A percentile compares a stretch with the other conserved stretches of the same genome.
These are phyloP conservation scores for Stagonosporopsis rhizophila DNA, from an alignment of 2,329 filamentous ascomycete species.

Conservation along the genomic window DNA sequence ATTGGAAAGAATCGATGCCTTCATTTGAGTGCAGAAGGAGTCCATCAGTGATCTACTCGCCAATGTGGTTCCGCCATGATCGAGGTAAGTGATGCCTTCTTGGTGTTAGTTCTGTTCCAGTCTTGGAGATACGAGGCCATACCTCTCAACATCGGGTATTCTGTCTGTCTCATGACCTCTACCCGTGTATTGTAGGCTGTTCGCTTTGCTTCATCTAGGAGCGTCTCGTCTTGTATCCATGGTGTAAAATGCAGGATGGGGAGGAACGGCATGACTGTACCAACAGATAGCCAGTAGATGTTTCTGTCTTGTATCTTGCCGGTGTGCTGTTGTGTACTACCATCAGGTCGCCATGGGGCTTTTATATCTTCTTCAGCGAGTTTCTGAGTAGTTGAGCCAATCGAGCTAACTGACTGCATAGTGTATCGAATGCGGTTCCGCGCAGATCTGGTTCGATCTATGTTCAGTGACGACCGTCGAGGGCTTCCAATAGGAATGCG, in stretches of 20 bases:
- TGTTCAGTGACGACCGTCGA: background rate
- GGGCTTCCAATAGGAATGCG: slow-evolving; percentile 3
- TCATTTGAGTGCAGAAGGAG: slow-evolving; percentile 63
- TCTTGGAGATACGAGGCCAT: background rate
- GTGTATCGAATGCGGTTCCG: background rate
- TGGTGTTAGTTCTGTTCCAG: background rate
- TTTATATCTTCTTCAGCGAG: slow-evolving; percentile 4
- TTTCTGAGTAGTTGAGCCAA: background rate
- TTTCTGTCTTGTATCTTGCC: background rate
- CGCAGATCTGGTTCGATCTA: slow-evolving; percentile 3
- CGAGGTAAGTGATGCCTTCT: slow-evolving; percentile 58
- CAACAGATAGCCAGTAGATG: background rate
- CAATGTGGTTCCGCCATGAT: slow-evolving; percentile 60
- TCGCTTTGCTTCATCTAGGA: slow-evolving; percentile 1
- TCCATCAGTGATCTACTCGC: slow-evolving; percentile 63
- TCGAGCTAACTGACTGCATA: slow-evolving; percentile 5
- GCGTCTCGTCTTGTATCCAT: background rate
- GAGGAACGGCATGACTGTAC: slow-evolving; percentile 1
- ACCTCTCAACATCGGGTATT: slow-evolving; percentile 41
- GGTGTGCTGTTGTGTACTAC: background rate
- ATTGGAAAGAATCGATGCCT: slow-evolving; percentile 68
- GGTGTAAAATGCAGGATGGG: background rate
- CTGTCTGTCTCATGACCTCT: slow-evolving; percentile 22
- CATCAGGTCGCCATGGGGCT: background rate
- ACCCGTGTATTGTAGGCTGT: slow-evolving; percentile 23